These are phyloP conservation scores for Magnaporthales sp. DNA, from an alignment of 2,329 filamentous ascomycete genomes.

Conservation along the genomic window DNA sequence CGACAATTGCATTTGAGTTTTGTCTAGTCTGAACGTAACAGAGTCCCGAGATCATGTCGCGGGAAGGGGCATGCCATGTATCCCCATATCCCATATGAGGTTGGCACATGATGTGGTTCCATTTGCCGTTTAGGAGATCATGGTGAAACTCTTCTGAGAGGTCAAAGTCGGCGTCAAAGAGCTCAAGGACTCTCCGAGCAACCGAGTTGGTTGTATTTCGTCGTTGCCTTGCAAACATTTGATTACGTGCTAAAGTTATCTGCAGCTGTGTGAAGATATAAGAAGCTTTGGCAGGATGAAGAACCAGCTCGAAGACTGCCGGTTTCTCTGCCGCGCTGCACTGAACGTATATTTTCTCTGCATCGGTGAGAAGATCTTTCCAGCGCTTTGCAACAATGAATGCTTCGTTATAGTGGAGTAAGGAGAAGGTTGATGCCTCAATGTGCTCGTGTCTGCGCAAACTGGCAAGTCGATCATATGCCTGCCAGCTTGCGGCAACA, in stretches of 20 bases:
- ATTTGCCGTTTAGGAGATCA: slow-evolving; percentile 26
- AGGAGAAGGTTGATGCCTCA: slow-evolving; percentile 44
- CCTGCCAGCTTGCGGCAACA: background rate
- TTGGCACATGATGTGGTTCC: slow-evolving; percentile 46
- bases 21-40: slow-evolving; percentile 43
- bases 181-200: slow-evolving; percentile 33
- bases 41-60: slow-evolving; percentile 44
- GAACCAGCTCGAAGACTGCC: slow-evolving; percentile 51
- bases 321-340: slow-evolving; percentile 34
- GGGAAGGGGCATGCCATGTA: slow-evolving; percentile 47
- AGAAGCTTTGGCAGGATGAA: slow-evolving; percentile 51
- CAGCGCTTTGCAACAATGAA: slow-evolving; percentile 43
- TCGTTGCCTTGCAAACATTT: slow-evolving; percentile 45
- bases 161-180: slow-evolving; percentile 41
- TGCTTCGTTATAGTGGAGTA: slow-evolving; percentile 52
- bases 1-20: slow-evolving; percentile 38
- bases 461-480: slow-evolving; percentile 32
- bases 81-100: slow-evolving; percentile 43
- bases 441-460: slow-evolving; percentile 53
- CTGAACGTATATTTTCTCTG: slow-evolving; percentile 33
- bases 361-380: slow-evolving; percentile 33
- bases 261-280: slow-evolving; percentile 42
- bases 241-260: slow-evolving; percentile 37
- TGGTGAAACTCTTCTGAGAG: slow-evolving; percentile 33
- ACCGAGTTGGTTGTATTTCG: slow-evolving; percentile 45